Percentiles rank a stretch among this genome's conserved stretches.
Conservation (phyloP, 371 early-diverging fungal species). For the Entomophthora muscae region DNA sequence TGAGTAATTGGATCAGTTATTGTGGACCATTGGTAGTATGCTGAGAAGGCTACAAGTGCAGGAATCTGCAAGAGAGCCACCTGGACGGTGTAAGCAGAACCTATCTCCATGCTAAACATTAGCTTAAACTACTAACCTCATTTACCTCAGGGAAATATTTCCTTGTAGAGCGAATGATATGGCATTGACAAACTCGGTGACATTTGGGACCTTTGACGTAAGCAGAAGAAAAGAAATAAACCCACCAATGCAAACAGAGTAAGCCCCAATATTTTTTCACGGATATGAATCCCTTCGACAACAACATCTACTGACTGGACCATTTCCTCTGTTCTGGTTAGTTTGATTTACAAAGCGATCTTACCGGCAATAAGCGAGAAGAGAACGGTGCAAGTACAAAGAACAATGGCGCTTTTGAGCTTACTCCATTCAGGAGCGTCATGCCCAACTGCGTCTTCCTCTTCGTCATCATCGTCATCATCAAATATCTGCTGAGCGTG, state of each 20-base stretch:
- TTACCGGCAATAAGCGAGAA: conserved; percentile 66
- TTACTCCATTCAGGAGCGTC: conserved; percentile 89
- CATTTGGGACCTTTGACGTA: conserved; percentile 38
- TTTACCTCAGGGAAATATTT: conserved; percentile 69
- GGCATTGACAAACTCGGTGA: conserved; percentile 94
- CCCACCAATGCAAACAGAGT: conserved; percentile 86
- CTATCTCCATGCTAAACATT: conserved; percentile 65
- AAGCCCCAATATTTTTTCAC: conserved; percentile 78
- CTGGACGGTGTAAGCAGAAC: conserved; percentile 89
- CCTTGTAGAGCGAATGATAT: conserved; percentile 85
- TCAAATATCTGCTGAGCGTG: conserved; percentile 13
- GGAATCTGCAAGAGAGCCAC: conserved; percentile 92
- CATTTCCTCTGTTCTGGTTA: conserved; percentile 24
- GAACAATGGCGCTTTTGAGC: conserved; percentile 53
- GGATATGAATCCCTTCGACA: conserved; percentile 36
- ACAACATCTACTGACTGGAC: conserved; percentile 60
- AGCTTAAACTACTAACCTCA: not conserved
- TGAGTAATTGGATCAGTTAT: conserved; percentile 14
- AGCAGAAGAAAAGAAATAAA: not conserved
- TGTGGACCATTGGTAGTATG: conserved; percentile 37
- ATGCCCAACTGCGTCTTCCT: conserved; percentile 60
- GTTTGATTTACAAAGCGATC: conserved; percentile 14
- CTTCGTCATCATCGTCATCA: conserved; percentile 30
- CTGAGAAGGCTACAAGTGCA: conserved; percentile 68
- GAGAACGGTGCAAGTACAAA: conserved; percentile 63